Evolutionary conservation across 31 red algal species (phyloP).

Genomic region (Pterothamnion heteromorphum): DNA sequence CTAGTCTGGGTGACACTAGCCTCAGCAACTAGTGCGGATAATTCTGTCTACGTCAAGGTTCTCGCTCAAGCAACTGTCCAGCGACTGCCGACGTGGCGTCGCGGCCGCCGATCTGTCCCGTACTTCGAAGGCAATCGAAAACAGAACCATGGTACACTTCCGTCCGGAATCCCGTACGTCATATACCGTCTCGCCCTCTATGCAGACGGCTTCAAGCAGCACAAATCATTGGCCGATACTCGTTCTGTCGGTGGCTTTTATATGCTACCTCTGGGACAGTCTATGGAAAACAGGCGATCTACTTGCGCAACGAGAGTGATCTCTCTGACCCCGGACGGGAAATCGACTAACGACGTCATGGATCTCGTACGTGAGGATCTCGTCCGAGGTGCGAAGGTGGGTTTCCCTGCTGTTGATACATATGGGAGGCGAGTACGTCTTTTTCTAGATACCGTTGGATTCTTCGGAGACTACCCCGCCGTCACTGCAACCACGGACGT

Average conservation of each 20-base stretch:
- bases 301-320: not conserved
- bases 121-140: not conserved
- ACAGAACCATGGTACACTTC: not conserved
- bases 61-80: not conserved
- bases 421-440: not conserved
- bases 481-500: too few species aligned
- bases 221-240: not conserved
- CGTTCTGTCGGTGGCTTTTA: not conserved
- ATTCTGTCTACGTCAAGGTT: not conserved
- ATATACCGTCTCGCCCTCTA: not conserved
- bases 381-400: not conserved
- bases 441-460: too few species aligned
- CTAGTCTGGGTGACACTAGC: too few species aligned
- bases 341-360: too few species aligned
- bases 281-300: not conserved
- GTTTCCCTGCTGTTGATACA: not conserved
- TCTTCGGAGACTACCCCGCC: too few species aligned
- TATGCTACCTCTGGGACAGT: not conserved
- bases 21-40: too few species aligned
- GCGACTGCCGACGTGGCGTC: not conserved
- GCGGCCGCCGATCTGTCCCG: not conserved
- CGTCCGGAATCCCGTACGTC: not conserved
- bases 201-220: too few species aligned
- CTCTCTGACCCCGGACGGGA: not conserved
- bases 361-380: not conserved